Base-by-base conservation (phyloP, 805 yeast genomes). In the Brettanomyces sp. region DNA sequence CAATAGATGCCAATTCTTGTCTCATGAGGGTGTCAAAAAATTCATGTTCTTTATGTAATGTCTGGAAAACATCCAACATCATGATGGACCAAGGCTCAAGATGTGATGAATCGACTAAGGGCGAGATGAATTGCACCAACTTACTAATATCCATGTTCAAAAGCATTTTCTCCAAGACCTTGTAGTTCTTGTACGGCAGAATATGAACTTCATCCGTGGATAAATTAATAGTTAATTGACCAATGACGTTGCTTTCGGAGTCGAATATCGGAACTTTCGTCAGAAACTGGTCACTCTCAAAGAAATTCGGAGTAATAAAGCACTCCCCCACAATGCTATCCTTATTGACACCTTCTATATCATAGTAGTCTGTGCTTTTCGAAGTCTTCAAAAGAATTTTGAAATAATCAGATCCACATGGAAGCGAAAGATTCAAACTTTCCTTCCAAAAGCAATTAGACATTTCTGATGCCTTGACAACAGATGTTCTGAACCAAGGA, bases 371-470 rank as follows among this genome's bases (percentile, higher is more conserved):
- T 5, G 43, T 34, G 25, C 50, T 39, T 33, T 46, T 44, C 0
- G 60, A 44, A 3, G 50, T 39, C 41, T 56, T 80, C 46, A 77
- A 67, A 42, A 68, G 62, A 13, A 77, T 70, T 51, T 68, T 76
- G 52, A 79, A 68, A 58, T 68, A 70, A 55, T 71, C 76, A 3
- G 80, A 77, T 40, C 71, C 65, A 5, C 76, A 66, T 0, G 85
- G 82, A 38, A 81, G 65, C 43, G 80, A 77, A n/a, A 84, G 65
- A 2, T 73, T 65, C 56, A 85, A 84, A 40, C 72, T 77, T 56
- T 90, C 96, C 57, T 89, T 78, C 93, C 96, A 90, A 58, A 86
- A 86, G 25, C 42, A 39, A n/a, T 18, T 32, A 1, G 95, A 90
- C 4, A 47, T 36, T 45, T 72, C 71, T 0, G 60, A 52, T 3